Conservation (phyloP, 2,329 filamentous ascomycete genomes). For the Grosmannia penicillata region DNA sequence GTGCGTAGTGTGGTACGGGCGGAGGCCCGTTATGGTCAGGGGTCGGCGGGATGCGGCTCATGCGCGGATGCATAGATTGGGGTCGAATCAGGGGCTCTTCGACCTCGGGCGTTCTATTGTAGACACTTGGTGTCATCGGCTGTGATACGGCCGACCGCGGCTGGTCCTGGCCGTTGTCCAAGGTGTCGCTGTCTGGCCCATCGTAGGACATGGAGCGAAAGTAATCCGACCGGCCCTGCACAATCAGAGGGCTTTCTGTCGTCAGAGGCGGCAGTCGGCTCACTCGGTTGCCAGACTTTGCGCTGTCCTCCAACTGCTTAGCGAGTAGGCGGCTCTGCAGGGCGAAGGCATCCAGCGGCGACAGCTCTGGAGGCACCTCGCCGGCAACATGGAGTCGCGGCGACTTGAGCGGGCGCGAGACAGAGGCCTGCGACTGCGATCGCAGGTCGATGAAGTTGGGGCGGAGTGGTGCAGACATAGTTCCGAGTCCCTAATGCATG, state of each 20-base stretch:
- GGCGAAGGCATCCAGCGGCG: conserved; percentile 89
- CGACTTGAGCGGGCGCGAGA: conserved; percentile 47
- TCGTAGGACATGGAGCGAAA: conserved; percentile 63
- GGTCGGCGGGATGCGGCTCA: conserved; percentile 47
- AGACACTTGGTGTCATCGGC: conserved; percentile 21
- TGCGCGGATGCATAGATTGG: conserved; percentile 58
- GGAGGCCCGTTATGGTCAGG: conserved; percentile 32
- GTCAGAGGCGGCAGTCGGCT: conserved; percentile 76
- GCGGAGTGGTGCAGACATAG: conserved; percentile 16
- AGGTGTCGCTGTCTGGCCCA: conserved; percentile 29
- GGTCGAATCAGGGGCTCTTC: conserved; percentile 47
- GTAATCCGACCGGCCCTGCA: conserved; percentile 63
- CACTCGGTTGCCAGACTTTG: conserved; percentile 60
- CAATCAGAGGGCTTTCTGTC: conserved; percentile 63
- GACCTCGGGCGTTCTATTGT: conserved; percentile 34
- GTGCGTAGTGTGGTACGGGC: conserved; percentile 23
- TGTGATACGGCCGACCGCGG: conserved; percentile 12
- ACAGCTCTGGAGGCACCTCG: conserved; percentile 76
- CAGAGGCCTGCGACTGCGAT: conserved; percentile 38
- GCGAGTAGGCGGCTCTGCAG: conserved; percentile 80
- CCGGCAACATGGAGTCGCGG: conserved; percentile 64
- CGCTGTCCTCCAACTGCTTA: conserved; percentile 69
- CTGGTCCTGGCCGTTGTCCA: conserved; percentile 6
- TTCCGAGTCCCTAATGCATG: no score
- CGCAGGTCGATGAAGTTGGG: conserved; percentile 46